These are phyloP conservation scores for Plasmodium gonderi DNA, from an alignment of 169 alveolate species.

Conservation along the genomic window DNA sequence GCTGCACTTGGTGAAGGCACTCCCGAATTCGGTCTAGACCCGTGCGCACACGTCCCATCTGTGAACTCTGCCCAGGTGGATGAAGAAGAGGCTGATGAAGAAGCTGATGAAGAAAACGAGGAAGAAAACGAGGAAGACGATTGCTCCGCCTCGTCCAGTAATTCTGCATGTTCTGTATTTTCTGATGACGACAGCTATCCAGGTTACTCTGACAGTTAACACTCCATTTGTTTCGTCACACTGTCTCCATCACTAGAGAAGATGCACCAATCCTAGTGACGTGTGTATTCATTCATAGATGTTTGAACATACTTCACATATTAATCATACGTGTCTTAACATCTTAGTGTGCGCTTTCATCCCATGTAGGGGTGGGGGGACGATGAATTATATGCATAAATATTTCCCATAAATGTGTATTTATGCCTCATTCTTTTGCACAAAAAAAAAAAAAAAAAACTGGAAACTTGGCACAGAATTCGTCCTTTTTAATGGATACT, in stretches of 20 bases:
- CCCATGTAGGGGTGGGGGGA: no score
- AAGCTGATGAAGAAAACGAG: not conserved
- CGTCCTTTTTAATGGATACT: no score
- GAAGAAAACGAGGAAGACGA: slow-evolving; percentile 2
- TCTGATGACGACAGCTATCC: slow-evolving; percentile 62
- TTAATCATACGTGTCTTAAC: no score
- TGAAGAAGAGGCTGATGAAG: not conserved
- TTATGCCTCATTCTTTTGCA: not conserved
- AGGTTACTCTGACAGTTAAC: slow-evolving; percentile 30
- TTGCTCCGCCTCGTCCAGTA: not conserved
- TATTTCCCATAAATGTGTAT: no score
- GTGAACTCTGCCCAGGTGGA: not conserved
- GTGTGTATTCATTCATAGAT: no score
- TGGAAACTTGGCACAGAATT: no score
- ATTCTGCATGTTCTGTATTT: not conserved
- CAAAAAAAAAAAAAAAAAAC: not conserved
- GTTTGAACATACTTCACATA: no score
- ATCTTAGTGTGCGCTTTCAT: no score
- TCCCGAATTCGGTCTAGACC: not conserved
- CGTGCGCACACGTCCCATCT: no score
- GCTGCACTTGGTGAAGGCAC: not conserved
- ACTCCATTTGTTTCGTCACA: not conserved
- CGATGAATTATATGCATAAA: no score
- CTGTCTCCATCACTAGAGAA: not conserved
- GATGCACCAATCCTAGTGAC: not conserved